Base-by-base conservation (phyloP, 2,329 filamentous ascomycete genomes). In the Scopulariopsis brevicaulis region DNA sequence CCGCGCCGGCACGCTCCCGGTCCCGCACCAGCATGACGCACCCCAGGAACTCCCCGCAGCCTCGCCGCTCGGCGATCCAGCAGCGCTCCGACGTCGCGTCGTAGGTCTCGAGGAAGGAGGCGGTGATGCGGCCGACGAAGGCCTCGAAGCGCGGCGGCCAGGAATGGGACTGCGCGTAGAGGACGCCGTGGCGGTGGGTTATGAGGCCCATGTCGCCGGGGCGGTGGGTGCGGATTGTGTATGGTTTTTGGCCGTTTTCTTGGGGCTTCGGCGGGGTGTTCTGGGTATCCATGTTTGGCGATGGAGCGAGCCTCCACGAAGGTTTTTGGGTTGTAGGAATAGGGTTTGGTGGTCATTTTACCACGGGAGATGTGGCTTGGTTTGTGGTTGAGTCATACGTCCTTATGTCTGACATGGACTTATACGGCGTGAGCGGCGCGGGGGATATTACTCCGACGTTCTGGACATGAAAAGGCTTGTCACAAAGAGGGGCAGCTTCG, bases 161-260 rank as follows among this genome's bases (percentile, higher is more conserved):
- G 18, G 59, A 61, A 40, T 59, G 61, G 3, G 65, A 62, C 11
- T 63, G 35, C 12, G 55, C 34, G 56, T 66, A 68, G 1, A 67
- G 35, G 6, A 58, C 43, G 10, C 54, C 66, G 55, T 68, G 66
- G 3, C 62, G 64, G 53, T 64, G 53, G 4, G 62, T 60, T 55
- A 68, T 67, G 57, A 61, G 60, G 5, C 64, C 67, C 57, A 67
- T 61, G 55, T 64, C 63, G 1, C 64, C 64, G 0, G 63, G 61
- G 1, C 61, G 61, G 52, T 65, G 64, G 6, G 51, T 56, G 11
- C 63, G 57, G 11, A 60, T 37, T 3, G 24, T 54, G n/a, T 63
- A 54, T 1, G 53, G n/a, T 10, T 25, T 32, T 48, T 22, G 14
- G 37, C 4, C 35, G 54, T 34, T 34, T 15, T 2, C 28, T 55